These are phyloP conservation scores for Backusella macrospora DNA, from an alignment of 192 early-diverging fungal species.

Conservation along the genomic window DNA sequence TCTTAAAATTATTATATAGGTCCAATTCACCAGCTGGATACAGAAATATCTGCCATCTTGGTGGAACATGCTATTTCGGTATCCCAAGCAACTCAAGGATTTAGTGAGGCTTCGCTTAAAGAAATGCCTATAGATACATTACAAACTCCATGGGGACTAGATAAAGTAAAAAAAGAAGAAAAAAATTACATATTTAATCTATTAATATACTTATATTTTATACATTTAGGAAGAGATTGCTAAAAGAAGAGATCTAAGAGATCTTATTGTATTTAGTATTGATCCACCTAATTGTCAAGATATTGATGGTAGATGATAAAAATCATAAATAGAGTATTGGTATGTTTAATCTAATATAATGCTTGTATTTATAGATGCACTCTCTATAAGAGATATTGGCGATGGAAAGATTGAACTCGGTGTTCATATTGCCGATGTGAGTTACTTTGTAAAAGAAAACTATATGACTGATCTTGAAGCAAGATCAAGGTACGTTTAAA, in stretches of 20 bases:
- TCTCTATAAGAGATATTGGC: constrained; percentile 60
- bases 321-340: background rate
- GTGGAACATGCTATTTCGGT: constrained; percentile 78
- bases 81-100: constrained; percentile 71
- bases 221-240: constrained; percentile 43
- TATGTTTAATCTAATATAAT: background rate
- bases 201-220: background rate
- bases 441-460: constrained; percentile 66
- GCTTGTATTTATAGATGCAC: constrained; percentile 49
- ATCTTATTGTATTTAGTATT: constrained; percentile 52
- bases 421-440: constrained; percentile 80
- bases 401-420: constrained; percentile 64
- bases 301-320: constrained; percentile 59
- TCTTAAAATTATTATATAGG: constrained; percentile 33
- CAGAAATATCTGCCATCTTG: constrained; percentile 76
- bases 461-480: constrained; percentile 72
- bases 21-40: constrained; percentile 63
- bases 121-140: constrained; percentile 67
- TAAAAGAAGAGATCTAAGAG: constrained; percentile 44
- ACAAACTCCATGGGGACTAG: constrained; percentile 57
- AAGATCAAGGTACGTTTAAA: constrained; percentile 44
- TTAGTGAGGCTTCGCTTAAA: constrained; percentile 61
- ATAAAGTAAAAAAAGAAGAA: constrained; percentile 16
- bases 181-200: background rate
- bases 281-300: constrained; percentile 79